Percentiles rank a stretch among this genome's conserved stretches.
phyloP scores from a whole-genome alignment of 1,284 basidiomycete species.

The Cryptococcus sp. region DNA sequence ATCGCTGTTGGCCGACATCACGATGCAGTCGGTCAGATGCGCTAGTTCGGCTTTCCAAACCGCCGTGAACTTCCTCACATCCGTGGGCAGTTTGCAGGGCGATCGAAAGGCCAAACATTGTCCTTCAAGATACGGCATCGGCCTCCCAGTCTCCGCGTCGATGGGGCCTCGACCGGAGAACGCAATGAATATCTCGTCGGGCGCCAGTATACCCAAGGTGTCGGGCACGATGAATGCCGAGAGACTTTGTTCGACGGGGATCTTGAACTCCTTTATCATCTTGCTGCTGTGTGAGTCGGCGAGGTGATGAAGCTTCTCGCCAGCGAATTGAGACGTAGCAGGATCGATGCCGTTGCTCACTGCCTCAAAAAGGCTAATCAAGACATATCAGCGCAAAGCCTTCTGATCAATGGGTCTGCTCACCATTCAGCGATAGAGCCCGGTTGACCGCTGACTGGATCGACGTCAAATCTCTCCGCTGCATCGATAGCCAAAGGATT shows the following conservation, averaged over 20 bases:
- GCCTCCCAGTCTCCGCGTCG: conserved; percentile 25
- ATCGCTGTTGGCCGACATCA: conserved; percentile 34
- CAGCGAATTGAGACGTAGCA: conserved; percentile 20
- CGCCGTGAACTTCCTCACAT: conserved; percentile 37
- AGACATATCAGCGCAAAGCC: neutral
- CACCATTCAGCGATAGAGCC: conserved; percentile 35
- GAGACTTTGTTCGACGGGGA: conserved; percentile 32
- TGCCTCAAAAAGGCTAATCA: conserved; percentile 24
- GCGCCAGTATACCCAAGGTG: conserved; percentile 28
- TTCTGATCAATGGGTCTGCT: conserved; percentile 2
- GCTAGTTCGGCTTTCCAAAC: conserved; percentile 37
- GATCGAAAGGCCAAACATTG: conserved; percentile 34
- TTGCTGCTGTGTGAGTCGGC: conserved; percentile 21
- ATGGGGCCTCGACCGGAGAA: conserved; percentile 26
- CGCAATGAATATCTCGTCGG: conserved; percentile 39
- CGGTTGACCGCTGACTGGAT: conserved; percentile 32
- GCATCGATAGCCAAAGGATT: conserved; percentile 1
- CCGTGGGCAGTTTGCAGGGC: conserved; percentile 47
- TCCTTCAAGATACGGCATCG: conserved; percentile 31
- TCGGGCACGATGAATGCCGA: conserved; percentile 47
- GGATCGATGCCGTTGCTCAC: conserved; percentile 32
- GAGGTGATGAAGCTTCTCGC: conserved; percentile 30
- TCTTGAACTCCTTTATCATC: conserved; percentile 26
- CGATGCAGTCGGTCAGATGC: conserved; percentile 41
- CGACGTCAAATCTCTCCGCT: conserved; percentile 18